A percentile compares a stretch with the other conserved stretches of the same genome.
Conservation (phyloP, 805 yeast genomes). For the Ogataea saltuana region DNA sequence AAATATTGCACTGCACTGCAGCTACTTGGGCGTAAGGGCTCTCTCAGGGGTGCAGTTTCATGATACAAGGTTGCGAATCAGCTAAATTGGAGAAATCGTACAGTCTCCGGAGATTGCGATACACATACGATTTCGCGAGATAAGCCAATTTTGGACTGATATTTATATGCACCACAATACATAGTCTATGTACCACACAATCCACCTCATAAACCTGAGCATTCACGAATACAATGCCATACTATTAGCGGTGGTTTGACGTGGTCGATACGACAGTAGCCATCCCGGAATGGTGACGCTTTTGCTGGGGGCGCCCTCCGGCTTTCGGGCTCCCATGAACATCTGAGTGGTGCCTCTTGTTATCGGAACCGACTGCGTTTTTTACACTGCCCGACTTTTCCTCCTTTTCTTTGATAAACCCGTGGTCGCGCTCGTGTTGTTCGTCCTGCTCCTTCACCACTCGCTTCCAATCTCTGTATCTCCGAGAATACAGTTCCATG, state of each 20-base stretch:
- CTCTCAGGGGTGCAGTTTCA: too few species aligned
- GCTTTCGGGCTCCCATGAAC: too few species aligned
- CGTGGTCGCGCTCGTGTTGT: too few species aligned
- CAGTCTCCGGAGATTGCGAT: too few species aligned
- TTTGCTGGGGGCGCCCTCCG: constrained; percentile 1
- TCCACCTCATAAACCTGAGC: too few species aligned
- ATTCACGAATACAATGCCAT: too few species aligned
- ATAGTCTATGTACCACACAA: too few species aligned
- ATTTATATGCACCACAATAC: neutral
- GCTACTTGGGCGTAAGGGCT: neutral
- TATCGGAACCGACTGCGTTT: neutral
- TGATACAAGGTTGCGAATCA: too few species aligned
- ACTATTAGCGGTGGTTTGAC: too few species aligned
- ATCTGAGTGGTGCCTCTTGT: neutral
- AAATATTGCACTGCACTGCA: neutral
- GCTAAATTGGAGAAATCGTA: too few species aligned
- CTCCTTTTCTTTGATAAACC: constrained; percentile 3
- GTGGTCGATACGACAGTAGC: too few species aligned
- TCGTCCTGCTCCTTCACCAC: constrained; percentile 40
- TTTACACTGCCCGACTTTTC: neutral
- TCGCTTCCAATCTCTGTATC: constrained; percentile 80
- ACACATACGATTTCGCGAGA: neutral
- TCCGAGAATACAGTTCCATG: constrained; percentile 74
- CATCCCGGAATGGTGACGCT: constrained; percentile 1
- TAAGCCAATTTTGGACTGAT: neutral